Percentiles rank a stretch among this genome's conserved stretches.
These are phyloP conservation scores for Huntiella moniliformis DNA, from an alignment of 2,329 filamentous ascomycete genomes.

Conservation along the genomic window DNA sequence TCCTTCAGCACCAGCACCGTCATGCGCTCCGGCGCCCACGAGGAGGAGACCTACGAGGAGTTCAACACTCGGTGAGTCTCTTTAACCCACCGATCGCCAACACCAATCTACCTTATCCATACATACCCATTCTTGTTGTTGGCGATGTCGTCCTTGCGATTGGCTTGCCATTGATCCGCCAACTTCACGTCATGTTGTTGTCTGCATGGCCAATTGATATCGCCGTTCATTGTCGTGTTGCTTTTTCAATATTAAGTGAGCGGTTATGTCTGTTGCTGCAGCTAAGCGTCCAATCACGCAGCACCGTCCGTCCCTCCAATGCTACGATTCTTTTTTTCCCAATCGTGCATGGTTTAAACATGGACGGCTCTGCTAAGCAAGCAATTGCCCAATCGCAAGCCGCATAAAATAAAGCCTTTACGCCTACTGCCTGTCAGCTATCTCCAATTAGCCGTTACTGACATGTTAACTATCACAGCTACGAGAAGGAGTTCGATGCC, in stretches of 20 bases:
- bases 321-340: conserved; percentile 2
- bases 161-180: no score
- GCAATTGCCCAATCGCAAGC: conserved; percentile 2
- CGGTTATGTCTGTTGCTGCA: not conserved
- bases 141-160: no score
- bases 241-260: not conserved
- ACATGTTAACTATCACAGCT: conserved; percentile 36
- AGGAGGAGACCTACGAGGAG: conserved; percentile 97
- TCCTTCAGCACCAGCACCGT: conserved; percentile 41
- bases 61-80: conserved; percentile 69
- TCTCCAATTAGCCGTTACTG: not conserved
- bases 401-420: conserved; percentile 1
- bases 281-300: conserved; percentile 4
- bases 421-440: not conserved
- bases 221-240: no score
- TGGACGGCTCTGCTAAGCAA: not conserved
- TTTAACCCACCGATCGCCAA: not conserved
- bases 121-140: no score
- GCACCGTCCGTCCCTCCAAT: not conserved
- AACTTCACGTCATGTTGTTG: not conserved
- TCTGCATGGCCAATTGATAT: no score
- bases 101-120: not conserved
- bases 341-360: not conserved
- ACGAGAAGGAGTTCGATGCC: conserved; percentile 90
- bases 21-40: conserved; percentile 40